phyloP scores from a whole-genome alignment of 345 rosid species.

The Populus pruinosa region DNA sequence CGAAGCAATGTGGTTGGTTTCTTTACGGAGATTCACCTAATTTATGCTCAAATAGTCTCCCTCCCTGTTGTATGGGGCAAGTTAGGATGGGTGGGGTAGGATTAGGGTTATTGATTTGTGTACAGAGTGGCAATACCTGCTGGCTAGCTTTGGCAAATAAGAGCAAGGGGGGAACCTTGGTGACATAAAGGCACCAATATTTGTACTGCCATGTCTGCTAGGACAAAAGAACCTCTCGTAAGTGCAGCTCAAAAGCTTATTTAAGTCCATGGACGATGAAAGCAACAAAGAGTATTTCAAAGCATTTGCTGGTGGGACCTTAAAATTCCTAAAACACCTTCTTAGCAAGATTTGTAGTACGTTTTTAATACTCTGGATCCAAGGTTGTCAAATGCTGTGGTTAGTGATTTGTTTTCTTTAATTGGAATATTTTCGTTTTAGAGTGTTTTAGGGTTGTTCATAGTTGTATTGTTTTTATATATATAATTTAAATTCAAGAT shows the following conservation, averaged over 20 bases:
- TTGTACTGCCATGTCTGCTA: not conserved
- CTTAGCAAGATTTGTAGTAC: not conserved
- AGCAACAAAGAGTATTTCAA: not conserved
- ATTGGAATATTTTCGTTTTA: no score
- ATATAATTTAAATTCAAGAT: no score
- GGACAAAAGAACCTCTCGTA: not conserved
- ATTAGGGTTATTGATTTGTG: not conserved
- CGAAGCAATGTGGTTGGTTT: not conserved
- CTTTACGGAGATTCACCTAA: not conserved
- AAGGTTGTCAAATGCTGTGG: no score
- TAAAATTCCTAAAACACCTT: not conserved
- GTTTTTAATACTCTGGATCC: no score
- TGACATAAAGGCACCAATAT: not conserved
- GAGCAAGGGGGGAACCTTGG: not conserved
- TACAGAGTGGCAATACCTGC: not conserved
- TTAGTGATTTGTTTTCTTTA: no score
- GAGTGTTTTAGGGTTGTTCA: no score
- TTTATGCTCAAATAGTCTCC: not conserved
- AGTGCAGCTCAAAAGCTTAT: slow-evolving; percentile 6
- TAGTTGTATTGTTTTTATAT: no score
- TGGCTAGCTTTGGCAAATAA: slow-evolving; percentile 2
- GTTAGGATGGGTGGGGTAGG: slow-evolving; percentile 8
- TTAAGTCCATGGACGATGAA: not conserved
- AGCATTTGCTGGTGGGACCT: slow-evolving; percentile 7
- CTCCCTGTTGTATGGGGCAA: not conserved